These are phyloP conservation scores for Macrophomina pseudophaseolina DNA, from an alignment of 2,329 filamentous ascomycete species.

Conservation along the genomic window DNA sequence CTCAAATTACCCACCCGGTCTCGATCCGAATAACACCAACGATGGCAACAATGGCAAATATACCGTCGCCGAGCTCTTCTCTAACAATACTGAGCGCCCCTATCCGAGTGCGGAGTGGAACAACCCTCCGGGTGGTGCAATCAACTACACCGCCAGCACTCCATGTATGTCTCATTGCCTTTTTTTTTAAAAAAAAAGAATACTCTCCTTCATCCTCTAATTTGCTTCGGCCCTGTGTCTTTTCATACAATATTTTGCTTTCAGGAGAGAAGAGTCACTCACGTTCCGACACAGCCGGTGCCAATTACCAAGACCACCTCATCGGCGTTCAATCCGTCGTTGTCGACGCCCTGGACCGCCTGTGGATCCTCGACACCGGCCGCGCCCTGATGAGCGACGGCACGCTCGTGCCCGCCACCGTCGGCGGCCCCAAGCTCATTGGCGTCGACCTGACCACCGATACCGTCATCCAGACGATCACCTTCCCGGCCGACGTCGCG, in stretches of 20 bases:
- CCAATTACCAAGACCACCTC: conserved; percentile 55
- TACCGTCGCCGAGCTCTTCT: conserved; percentile 54
- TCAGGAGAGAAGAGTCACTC: neutral
- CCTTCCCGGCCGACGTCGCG: conserved; percentile 55
- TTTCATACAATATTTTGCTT: neutral
- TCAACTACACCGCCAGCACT: conserved; percentile 57
- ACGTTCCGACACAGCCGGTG: conserved; percentile 37
- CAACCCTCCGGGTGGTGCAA: conserved; percentile 54
- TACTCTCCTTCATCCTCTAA: too few relatives aligned
- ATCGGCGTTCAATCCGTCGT: conserved; percentile 60
- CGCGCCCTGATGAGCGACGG: conserved; percentile 50
- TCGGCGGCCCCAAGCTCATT: conserved; percentile 58
- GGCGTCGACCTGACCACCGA: conserved; percentile 54
- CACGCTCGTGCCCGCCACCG: conserved; percentile 49
- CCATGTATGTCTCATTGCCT: conserved; percentile 32
- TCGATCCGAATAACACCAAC: conserved; percentile 56
- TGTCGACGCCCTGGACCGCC: conserved; percentile 55
- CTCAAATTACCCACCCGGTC: conserved; percentile 57
- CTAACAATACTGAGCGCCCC: conserved; percentile 50
- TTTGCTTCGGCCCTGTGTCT: neutral
- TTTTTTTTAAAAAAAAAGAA: neutral
- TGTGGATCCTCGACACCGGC: conserved; percentile 62
- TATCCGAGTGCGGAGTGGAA: conserved; percentile 54
- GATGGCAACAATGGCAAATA: conserved; percentile 50
- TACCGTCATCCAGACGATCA: conserved; percentile 56